A percentile compares a stretch with the other conserved stretches of the same genome.
phyloP scores from a whole-genome alignment of 2,329 filamentous ascomycete species.

The Thermothelomyces thermophilus region DNA sequence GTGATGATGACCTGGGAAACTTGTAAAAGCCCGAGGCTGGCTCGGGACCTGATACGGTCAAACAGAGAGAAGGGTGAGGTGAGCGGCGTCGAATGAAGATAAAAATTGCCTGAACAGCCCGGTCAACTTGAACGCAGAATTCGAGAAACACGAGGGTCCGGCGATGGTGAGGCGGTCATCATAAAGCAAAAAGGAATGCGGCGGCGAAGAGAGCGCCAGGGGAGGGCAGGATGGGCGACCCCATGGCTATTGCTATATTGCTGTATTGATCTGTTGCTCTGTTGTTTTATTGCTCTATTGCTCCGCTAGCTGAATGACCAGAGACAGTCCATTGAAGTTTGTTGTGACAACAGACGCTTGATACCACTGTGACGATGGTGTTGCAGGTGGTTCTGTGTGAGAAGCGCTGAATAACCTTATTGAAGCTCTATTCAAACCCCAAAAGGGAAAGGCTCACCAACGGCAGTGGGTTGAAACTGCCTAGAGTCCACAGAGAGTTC shows the following conservation, averaged over 20 bases:
- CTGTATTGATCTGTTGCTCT: constrained; percentile 6
- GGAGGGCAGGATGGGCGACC: not conserved
- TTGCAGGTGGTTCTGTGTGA: constrained; percentile 1
- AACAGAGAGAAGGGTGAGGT: not conserved
- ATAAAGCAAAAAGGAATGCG: constrained; percentile 5
- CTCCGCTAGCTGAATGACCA: constrained; percentile 13
- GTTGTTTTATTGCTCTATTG: constrained; percentile 17
- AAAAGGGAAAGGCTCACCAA: constrained; percentile 23
- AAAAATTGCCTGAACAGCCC: too few relatives aligned
- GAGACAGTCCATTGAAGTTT: constrained; percentile 8
- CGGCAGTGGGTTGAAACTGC: constrained; percentile 7
- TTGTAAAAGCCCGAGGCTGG: not conserved
- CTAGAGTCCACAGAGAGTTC: constrained; percentile 16
- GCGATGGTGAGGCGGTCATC: constrained; percentile 1
- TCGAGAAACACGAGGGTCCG: not conserved
- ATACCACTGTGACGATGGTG: constrained; percentile 13
- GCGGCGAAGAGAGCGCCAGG: not conserved
- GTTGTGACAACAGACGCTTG: constrained; percentile 1
- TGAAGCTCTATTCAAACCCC: constrained; percentile 31
- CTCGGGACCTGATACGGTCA: not conserved
- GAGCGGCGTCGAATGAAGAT: too few relatives aligned
- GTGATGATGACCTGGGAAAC: not conserved
- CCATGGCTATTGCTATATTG: constrained; percentile 14
- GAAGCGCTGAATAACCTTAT: constrained; percentile 21
- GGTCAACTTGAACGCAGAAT: too few relatives aligned